Conservation (phyloP, 108 stramenopile species). For the Halocafeteria seosinensis region DNA sequence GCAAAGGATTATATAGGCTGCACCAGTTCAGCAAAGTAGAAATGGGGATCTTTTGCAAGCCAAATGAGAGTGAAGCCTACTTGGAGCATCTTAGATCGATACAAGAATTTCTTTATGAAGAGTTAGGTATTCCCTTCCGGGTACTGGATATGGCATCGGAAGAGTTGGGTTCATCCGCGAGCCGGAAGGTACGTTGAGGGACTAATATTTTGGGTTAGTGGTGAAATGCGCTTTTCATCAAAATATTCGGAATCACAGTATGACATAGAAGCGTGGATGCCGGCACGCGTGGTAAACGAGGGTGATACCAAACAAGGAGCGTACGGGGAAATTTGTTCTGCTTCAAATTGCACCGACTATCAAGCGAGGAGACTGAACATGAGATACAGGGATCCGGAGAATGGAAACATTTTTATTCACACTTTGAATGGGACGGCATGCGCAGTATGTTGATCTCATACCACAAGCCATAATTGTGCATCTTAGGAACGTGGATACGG, state of each 20-base stretch:
- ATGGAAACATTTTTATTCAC: constrained; percentile 62
- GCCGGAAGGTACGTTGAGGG: no score
- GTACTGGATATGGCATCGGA: constrained; percentile 78
- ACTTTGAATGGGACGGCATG: constrained; percentile 94
- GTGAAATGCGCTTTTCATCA: no score
- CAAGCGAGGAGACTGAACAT: constrained; percentile 82
- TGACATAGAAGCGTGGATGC: constrained; percentile 94
- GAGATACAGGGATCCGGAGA: constrained; percentile 65
- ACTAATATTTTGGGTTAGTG: no score
- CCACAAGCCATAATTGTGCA: no score
- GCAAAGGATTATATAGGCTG: constrained; percentile 79
- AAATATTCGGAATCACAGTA: no score
- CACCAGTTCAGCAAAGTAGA: constrained; percentile 98
- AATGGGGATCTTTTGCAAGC: constrained; percentile 61
- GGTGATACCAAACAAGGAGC: constrained; percentile 28
- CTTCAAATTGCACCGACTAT: constrained; percentile 83
- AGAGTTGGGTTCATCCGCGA: constrained; percentile 79
- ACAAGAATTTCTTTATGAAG: constrained; percentile 63
- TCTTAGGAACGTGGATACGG: no score
- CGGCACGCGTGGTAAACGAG: constrained; percentile 34
- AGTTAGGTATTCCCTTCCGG: constrained; percentile 68
- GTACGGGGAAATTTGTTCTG: constrained; percentile 81
- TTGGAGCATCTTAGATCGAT: constrained; percentile 64
- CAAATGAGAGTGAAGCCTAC: no score
- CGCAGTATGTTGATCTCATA: no score